Evolutionary conservation across 768 basidiomycete genomes (phyloP).

Genomic region (Mrakia gelida): DNA sequence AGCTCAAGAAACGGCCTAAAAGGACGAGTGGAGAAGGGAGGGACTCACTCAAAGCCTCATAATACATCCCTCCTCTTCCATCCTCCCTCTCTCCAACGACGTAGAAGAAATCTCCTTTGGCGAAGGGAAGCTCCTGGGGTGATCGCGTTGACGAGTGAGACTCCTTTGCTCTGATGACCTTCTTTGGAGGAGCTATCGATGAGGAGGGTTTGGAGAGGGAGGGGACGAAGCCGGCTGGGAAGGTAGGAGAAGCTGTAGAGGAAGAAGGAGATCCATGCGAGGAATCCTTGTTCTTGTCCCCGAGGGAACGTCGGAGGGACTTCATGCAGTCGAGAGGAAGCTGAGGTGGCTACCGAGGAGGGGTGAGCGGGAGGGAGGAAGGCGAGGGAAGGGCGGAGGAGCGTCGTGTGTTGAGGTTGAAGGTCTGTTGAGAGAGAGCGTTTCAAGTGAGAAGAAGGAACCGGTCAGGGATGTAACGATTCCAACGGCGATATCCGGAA

Average conservation of each 20-base stretch:
- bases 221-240: constrained; percentile 42
- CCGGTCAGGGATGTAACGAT: background rate
- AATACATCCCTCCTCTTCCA: constrained; percentile 55
- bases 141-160: constrained; percentile 58
- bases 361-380: background rate
- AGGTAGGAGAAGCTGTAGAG: constrained; percentile 53
- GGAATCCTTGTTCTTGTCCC: constrained; percentile 55
- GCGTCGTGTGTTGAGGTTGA: background rate
- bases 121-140: constrained; percentile 82
- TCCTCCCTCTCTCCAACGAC: constrained; percentile 63
- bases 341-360: background rate
- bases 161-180: constrained; percentile 82
- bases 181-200: constrained; percentile 78
- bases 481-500: background rate
- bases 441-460: background rate
- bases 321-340: constrained; percentile 56
- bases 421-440: background rate
- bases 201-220: constrained; percentile 65
- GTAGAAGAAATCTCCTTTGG: constrained; percentile 96
- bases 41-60: constrained; percentile 72
- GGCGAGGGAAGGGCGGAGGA: background rate
- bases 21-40: background rate
- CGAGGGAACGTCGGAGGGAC: constrained; percentile 71
- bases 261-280: constrained; percentile 52
- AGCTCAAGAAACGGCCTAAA: too few relatives aligned